These are phyloP conservation scores for Kodamaea ohmeri DNA, from an alignment of 1,139 yeast species.

Conservation along the genomic window DNA sequence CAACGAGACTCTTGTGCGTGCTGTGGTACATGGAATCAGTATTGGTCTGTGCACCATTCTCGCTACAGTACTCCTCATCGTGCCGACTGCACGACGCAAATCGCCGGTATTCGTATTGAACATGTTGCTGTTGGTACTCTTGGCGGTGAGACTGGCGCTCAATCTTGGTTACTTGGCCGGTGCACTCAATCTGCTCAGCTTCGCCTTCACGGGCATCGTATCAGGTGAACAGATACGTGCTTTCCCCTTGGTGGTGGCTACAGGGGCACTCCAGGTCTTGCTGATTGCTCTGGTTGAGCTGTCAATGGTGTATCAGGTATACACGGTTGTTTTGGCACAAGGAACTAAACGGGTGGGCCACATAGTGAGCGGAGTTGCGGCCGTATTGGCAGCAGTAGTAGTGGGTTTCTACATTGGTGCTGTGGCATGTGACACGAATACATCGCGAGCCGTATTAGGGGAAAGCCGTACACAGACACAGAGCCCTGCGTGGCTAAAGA, in stretches of 20 bases:
- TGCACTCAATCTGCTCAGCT: conserved; percentile 49
- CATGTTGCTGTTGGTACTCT: conserved; percentile 51
- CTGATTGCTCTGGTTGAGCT: conserved; percentile 58
- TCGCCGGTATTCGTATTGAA: conserved; percentile 67
- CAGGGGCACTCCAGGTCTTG: conserved; percentile 58
- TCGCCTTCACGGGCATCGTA: conserved; percentile 47
- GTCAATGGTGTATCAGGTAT: conserved; percentile 69
- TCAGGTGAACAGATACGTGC: conserved; percentile 13
- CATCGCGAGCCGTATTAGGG: not conserved
- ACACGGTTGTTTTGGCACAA: conserved; percentile 62
- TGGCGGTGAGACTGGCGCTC: conserved; percentile 59
- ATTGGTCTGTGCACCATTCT: conserved; percentile 30
- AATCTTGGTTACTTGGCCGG: conserved; percentile 53
- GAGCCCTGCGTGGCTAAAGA: conserved; percentile 29
- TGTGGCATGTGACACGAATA: conserved; percentile 14
- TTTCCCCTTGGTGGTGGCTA: conserved; percentile 28
- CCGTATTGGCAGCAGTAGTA: conserved; percentile 46
- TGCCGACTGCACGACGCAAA: conserved; percentile 34
- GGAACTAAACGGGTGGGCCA: conserved; percentile 39
- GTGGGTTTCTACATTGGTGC: conserved; percentile 52
- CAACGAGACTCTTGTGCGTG: conserved; percentile 12
- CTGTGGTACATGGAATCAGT: conserved; percentile 24
- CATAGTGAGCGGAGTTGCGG: conserved; percentile 39
- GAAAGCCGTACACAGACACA: not conserved
- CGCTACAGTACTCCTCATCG: conserved; percentile 26